phyloP scores from a whole-genome alignment of 139 green algal species.

The Chlamydomonas sphaeroides region DNA sequence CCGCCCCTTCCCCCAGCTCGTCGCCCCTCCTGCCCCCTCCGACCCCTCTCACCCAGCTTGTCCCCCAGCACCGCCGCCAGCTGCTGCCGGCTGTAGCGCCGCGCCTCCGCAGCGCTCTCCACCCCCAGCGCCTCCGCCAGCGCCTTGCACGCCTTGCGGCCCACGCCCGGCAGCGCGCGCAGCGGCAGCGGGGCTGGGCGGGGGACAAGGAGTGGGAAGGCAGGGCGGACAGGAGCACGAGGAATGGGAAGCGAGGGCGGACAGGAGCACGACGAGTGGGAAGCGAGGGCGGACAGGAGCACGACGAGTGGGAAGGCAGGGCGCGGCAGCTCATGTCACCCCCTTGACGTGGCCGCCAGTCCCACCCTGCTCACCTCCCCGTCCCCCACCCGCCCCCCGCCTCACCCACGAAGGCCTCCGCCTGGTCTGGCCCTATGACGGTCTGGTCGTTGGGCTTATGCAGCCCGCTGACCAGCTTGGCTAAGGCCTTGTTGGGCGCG shows the following conservation, averaged over 20 bases:
- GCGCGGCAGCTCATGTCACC: too few relatives aligned
- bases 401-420: constrained; percentile 44
- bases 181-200: constrained; percentile 64
- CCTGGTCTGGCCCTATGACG: constrained; percentile 61
- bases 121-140: constrained; percentile 54
- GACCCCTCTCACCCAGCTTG: constrained; percentile 24
- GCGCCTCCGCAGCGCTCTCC: constrained; percentile 58
- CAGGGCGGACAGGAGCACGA: too few relatives aligned
- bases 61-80: constrained; percentile 64
- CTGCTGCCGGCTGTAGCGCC: constrained; percentile 21
- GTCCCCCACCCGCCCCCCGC: too few relatives aligned
- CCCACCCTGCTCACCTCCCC: not conserved
- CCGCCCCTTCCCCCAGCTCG: too few relatives aligned
- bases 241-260: too few relatives aligned
- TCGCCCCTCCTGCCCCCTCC: not conserved
- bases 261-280: too few relatives aligned
- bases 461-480: constrained; percentile 83
- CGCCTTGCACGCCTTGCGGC: constrained; percentile 62
- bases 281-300: not conserved
- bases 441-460: constrained; percentile 92
- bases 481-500: constrained; percentile 78
- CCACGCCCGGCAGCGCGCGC: constrained; percentile 60
- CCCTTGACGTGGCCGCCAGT: not conserved
- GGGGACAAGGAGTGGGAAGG: too few relatives aligned
- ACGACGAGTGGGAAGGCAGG: too few relatives aligned